phyloP scores from a whole-genome alignment of 106 monocot species.

The Dendrobium huoshanense region DNA sequence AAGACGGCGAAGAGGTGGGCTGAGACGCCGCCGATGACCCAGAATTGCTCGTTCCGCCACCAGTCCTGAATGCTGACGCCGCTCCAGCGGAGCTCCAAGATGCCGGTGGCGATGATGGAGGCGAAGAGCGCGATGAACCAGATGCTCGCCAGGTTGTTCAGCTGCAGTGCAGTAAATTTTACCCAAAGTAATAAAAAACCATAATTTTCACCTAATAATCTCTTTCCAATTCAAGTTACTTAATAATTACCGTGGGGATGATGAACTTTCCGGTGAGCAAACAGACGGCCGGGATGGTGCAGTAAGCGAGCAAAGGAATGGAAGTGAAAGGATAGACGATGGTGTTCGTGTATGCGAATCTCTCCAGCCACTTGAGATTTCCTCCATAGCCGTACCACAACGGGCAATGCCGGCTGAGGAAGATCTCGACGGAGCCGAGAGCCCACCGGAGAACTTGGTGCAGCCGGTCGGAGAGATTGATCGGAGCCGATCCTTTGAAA shows the following conservation, averaged over 20 bases:
- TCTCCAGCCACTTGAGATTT: constrained; percentile 76
- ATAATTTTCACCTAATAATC: too few species aligned
- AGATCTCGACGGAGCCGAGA: constrained; percentile 93
- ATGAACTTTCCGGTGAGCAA: constrained; percentile 96
- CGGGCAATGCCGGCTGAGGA: constrained; percentile 90
- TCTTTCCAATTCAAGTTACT: too few species aligned
- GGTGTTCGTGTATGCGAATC: constrained; percentile 88
- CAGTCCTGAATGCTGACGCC: constrained; percentile 89
- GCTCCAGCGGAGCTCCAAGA: constrained; percentile 90
- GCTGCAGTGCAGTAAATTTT: constrained; percentile 18
- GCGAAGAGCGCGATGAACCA: constrained; percentile 93
- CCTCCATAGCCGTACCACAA: constrained; percentile 92
- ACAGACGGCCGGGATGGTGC: constrained; percentile 88
- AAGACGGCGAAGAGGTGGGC: constrained; percentile 96
- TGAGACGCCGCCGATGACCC: constrained; percentile 94
- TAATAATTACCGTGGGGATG: constrained; percentile 62
- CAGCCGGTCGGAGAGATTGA: constrained; percentile 79
- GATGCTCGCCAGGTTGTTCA: constrained; percentile 67
- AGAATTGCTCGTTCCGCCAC: constrained; percentile 99
- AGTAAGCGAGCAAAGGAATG: constrained; percentile 82
- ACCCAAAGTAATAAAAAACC: too few species aligned
- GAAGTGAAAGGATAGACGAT: constrained; percentile 95
- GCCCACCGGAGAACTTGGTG: constrained; percentile 95
- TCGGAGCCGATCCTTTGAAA: constrained; percentile 91
- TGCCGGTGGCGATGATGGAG: constrained; percentile 87